A percentile compares a stretch with the other conserved stretches of the same genome.
These are phyloP conservation scores for Solanum bulbocastanum DNA, from an alignment of 257 asterid genomes.

Conservation along the genomic window DNA sequence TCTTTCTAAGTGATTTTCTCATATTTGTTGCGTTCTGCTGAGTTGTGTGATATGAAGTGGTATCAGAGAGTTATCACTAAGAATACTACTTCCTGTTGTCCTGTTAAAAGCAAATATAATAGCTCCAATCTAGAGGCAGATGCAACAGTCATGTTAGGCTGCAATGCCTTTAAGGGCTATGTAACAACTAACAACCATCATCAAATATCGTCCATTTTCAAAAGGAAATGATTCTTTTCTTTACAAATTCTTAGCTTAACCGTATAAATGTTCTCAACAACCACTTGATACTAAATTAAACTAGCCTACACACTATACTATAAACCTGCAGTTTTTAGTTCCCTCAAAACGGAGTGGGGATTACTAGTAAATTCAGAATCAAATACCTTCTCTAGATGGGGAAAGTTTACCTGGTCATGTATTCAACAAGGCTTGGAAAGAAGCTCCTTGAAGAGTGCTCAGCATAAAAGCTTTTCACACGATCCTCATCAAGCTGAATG, in stretches of 20 bases:
- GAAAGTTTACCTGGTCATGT: slow-evolving; percentile 57
- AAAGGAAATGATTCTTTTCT: neutral
- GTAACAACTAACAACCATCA: neutral
- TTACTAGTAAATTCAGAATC: neutral
- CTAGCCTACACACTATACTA: neutral
- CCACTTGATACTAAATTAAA: neutral
- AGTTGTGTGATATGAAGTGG: neutral
- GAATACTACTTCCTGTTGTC: neutral
- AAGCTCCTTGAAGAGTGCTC: slow-evolving; percentile 69
- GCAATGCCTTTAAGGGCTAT: neutral
- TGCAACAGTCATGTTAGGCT: neutral
- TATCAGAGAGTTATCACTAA: neutral
- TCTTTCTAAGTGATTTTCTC: neutral
- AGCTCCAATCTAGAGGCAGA: neutral
- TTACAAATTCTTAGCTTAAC: neutral
- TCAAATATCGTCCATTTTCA: neutral
- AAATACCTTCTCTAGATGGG: neutral
- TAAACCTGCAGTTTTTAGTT: neutral
- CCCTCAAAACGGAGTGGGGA: neutral
- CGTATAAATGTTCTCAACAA: neutral
- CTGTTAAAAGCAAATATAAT: neutral
- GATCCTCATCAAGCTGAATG: slow-evolving; percentile 47
- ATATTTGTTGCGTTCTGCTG: neutral
- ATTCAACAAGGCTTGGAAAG: slow-evolving; percentile 54
- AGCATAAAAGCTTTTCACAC: slow-evolving; percentile 42